Conservation (phyloP, 495 filamentous ascomycete species). For the Staphylotrichum longicolle region DNA sequence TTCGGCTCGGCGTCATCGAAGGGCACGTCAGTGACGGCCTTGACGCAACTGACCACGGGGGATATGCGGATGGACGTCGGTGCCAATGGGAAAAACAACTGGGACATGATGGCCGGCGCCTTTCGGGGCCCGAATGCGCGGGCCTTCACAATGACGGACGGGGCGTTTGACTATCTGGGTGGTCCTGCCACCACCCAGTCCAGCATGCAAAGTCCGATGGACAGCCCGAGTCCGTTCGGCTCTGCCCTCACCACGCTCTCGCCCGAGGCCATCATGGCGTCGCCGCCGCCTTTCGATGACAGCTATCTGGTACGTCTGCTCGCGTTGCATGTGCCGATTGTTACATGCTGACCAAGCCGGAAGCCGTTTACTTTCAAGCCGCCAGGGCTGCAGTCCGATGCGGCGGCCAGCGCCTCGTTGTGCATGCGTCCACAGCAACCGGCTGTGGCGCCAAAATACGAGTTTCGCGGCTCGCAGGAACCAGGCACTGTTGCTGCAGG, state of each 20-base stretch:
- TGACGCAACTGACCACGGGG: conserved; percentile 19
- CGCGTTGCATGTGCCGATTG: neutral
- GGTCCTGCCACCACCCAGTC: conserved; percentile 4
- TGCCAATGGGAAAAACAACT: conserved; percentile 14
- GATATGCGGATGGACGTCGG: conserved; percentile 22
- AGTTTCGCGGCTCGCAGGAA: conserved; percentile 18
- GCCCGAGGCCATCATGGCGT: conserved; percentile 10
- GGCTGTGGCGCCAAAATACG: conserved; percentile 6
- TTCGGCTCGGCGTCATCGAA: conserved; percentile 33
- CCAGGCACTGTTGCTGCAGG: neutral
- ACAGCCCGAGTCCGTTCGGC: conserved; percentile 18
- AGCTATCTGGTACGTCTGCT: conserved; percentile 2
- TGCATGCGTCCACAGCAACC: conserved; percentile 13
- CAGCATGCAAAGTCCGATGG: conserved; percentile 14
- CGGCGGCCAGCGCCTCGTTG: neutral
- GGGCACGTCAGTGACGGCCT: conserved; percentile 18
- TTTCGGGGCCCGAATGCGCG: neutral
- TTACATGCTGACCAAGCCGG: conserved; percentile 2
- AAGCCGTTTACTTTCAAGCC: conserved; percentile 13
- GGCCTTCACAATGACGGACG: conserved; percentile 4
- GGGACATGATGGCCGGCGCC: conserved; percentile 6
- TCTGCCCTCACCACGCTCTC: conserved; percentile 2
- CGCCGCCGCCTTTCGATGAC: conserved; percentile 12
- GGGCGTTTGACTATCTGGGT: conserved; percentile 4
- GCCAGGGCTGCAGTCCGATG: neutral